These are phyloP conservation scores for Microsporum canis DNA, from an alignment of 2,329 filamentous ascomycete species.

Conservation along the genomic window DNA sequence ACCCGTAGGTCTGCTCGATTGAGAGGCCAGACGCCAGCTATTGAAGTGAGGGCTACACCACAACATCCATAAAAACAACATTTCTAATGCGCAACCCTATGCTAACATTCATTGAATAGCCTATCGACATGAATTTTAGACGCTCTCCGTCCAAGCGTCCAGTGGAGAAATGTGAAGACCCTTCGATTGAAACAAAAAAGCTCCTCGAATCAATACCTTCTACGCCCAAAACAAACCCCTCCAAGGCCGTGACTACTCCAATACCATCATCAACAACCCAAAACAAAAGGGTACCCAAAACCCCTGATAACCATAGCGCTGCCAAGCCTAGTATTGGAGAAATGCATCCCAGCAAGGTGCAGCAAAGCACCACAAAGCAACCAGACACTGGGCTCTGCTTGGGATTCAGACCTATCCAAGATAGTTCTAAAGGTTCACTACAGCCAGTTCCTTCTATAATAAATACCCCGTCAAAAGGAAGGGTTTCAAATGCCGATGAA, in stretches of 20 bases:
- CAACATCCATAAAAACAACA: too few relatives aligned
- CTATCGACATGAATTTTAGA: background rate
- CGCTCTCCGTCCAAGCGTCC: background rate
- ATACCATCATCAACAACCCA: conserved; percentile 20
- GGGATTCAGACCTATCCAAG: conserved; percentile 66
- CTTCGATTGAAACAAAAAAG: background rate
- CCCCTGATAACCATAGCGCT: conserved; percentile 54
- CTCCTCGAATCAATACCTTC: background rate
- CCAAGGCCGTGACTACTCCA: conserved; percentile 23
- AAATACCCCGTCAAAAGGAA: conserved; percentile 35
- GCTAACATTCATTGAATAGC: conserved; percentile 9
- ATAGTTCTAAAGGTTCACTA: conserved; percentile 20
- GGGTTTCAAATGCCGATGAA: conserved; percentile 24
- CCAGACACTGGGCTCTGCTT: conserved; percentile 70
- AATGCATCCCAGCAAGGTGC: conserved; percentile 83
- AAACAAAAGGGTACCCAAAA: conserved; percentile 34
- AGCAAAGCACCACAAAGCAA: conserved; percentile 60
- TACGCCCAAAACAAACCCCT: conserved; percentile 15
- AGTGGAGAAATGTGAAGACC: background rate
- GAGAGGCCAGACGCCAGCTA: conserved; percentile 21
- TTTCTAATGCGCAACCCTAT: conserved; percentile 10
- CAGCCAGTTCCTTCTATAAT: conserved; percentile 17
- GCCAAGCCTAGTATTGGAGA: conserved; percentile 63
- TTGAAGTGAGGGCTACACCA: conserved; percentile 23
- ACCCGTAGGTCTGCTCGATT: conserved; percentile 33